phyloP scores from a whole-genome alignment of 805 yeast genomes.

The Sugiyamaella valdiviana region DNA sequence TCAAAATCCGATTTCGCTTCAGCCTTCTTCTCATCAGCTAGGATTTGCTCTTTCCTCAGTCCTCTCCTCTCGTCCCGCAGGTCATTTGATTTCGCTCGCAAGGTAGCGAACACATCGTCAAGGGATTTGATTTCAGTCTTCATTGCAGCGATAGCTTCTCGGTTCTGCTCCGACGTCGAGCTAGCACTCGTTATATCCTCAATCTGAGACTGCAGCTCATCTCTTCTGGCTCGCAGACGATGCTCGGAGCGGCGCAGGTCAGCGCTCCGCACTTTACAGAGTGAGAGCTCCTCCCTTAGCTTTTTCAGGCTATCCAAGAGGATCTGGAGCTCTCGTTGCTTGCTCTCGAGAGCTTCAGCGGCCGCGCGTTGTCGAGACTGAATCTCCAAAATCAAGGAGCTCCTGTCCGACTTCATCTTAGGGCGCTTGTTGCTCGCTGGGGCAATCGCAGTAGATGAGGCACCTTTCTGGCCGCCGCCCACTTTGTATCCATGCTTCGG shows the following conservation, averaged over 20 bases:
- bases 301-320: background rate
- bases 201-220: background rate
- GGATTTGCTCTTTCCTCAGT: background rate
- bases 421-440: background rate
- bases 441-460: conserved; percentile 25
- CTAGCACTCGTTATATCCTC: background rate
- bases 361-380: background rate
- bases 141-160: background rate
- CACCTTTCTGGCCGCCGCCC: conserved; percentile 34
- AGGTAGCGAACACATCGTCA: background rate
- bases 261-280: background rate
- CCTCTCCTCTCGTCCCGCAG: background rate
- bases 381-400: background rate
- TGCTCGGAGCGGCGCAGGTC: background rate
- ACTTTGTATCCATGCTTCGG: conserved; percentile 11
- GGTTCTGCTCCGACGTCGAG: background rate
- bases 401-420: background rate
- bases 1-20: background rate
- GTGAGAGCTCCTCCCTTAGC: background rate
- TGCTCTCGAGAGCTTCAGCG: background rate
- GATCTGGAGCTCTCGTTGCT: background rate
- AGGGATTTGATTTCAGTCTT: background rate
- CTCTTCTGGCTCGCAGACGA: background rate
- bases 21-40: background rate
- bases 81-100: background rate